These are phyloP conservation scores for Apiotrichum gamsii DNA, from an alignment of 1,284 basidiomycete species.

Conservation along the genomic window DNA sequence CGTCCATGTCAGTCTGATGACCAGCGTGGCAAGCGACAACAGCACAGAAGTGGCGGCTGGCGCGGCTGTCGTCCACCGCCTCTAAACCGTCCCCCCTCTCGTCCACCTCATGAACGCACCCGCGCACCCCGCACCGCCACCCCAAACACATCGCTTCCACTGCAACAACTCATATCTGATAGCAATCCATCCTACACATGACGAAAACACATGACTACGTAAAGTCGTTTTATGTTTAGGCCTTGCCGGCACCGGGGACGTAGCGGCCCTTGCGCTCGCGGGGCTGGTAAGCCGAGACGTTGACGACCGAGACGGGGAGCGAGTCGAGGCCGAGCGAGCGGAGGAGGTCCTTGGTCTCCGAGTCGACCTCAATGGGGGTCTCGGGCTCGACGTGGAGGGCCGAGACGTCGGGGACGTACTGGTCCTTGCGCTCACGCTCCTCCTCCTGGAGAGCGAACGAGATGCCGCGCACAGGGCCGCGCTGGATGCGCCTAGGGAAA, in stretches of 20 bases:
- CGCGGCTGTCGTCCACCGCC: too few relatives aligned
- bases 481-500: constrained; percentile 99
- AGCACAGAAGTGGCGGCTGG: too few relatives aligned
- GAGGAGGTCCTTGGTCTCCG: constrained; percentile 88
- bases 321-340: constrained; percentile 84
- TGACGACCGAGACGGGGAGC: constrained; percentile 65
- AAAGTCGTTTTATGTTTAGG: too few relatives aligned
- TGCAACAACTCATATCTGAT: too few relatives aligned
- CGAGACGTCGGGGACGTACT: constrained; percentile 94
- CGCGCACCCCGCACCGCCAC: too few relatives aligned
- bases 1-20: too few relatives aligned
- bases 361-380: constrained; percentile 74
- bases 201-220: too few relatives aligned
- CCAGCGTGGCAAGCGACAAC: too few relatives aligned
- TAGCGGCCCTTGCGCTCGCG: constrained; percentile 72
- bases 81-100: too few relatives aligned
- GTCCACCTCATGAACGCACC: too few relatives aligned
- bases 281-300: constrained; percentile 56
- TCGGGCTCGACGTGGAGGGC: constrained; percentile 72
- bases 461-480: constrained; percentile 98
- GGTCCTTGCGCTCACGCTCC: constrained; percentile 98
- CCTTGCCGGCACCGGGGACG: constrained; percentile 69
- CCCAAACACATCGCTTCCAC: too few relatives aligned
- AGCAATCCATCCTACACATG: too few relatives aligned
- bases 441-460: constrained; percentile 99